These are phyloP conservation scores for Calonectria pseudoturangicola DNA, from an alignment of 2,329 filamentous ascomycete species.

Conservation along the genomic window DNA sequence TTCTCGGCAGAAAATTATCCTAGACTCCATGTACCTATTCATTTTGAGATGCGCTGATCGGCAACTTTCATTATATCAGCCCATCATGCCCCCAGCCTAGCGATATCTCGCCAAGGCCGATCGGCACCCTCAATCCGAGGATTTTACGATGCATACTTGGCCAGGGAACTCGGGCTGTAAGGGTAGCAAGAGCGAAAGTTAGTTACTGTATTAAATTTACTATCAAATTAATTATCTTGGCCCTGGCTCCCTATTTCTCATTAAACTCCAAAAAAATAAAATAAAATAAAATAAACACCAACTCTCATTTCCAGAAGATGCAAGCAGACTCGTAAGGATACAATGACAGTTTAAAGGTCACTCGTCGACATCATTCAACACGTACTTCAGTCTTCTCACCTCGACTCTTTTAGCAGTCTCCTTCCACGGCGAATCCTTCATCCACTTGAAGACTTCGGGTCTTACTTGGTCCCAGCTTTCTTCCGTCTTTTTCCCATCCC, in stretches of 20 bases:
- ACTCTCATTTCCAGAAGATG: background rate
- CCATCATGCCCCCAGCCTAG: background rate
- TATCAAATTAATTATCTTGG: background rate
- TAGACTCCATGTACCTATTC: too few relatives aligned
- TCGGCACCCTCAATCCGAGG: background rate
- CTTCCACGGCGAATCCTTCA: conserved; percentile 21
- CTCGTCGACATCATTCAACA: conserved; percentile 9
- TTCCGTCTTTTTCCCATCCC: conserved; percentile 14
- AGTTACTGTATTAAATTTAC: background rate
- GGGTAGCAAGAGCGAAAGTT: too few relatives aligned
- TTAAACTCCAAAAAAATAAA: background rate
- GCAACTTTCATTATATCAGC: background rate
- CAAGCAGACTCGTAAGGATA: background rate
- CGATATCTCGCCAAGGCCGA: background rate
- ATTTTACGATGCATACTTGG: background rate
- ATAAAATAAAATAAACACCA: too few relatives aligned
- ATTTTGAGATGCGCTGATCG: background rate
- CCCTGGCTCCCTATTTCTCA: background rate
- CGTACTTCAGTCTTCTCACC: conserved; percentile 22
- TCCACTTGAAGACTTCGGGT: conserved; percentile 12
- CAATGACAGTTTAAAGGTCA: background rate
- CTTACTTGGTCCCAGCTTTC: conserved; percentile 21
- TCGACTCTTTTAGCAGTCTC: conserved; percentile 18
- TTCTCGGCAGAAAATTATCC: too few relatives aligned
- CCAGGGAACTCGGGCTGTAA: background rate